Base-by-base conservation (phyloP, 257 asterid species). In the Jacaranda copaia region DNA sequence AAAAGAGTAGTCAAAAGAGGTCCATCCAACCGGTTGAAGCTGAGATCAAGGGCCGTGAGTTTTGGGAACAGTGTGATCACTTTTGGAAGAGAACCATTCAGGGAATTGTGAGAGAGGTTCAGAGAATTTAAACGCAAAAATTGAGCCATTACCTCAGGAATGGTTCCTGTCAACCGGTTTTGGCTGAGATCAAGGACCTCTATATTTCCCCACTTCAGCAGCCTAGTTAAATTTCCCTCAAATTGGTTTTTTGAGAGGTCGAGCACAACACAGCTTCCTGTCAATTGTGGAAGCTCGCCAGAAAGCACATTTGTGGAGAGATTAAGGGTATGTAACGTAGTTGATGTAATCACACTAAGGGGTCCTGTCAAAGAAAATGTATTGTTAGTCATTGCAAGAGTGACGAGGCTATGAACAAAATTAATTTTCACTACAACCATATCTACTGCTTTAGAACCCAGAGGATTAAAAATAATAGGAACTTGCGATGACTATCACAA, bases 211-310 rank as follows among this genome's bases (percentile, higher is more conserved):
- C 98, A 95, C 81, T 91, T 93, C 80, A 85, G 83, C 86, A 93
- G 59, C 71, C 91, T 80, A 3, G 91, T 83, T 59, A 95, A 81
- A 53, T 88, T 88, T 45, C 99, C 99, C 74, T 80, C 90, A 60
- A 95, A 90, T 40, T 84, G 90, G 85, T 95, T 95, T 38, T 72
- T 86, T 5, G 98, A 91, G 77, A 93, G 83, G 66, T 95, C 99
- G 58, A 91, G 55, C 1, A 86, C 85, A 0, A 68, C 81, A 78
- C 91, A 88, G 77, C 88, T 88, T 67, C 95, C 97, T 0, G 89
- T 86, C 70, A 89, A 48, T 20, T 80, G 56, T 7, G 95, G 97
- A 70, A 91, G 93, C 20, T 89, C 97, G 63, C 95, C 95, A 18
- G 89, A 89, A 46, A 91, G 88, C 2, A 81, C 60, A 59, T 89